These are phyloP conservation scores for Purpureocillium takamizusanense DNA, from an alignment of 2,329 filamentous ascomycete species.

Conservation along the genomic window DNA sequence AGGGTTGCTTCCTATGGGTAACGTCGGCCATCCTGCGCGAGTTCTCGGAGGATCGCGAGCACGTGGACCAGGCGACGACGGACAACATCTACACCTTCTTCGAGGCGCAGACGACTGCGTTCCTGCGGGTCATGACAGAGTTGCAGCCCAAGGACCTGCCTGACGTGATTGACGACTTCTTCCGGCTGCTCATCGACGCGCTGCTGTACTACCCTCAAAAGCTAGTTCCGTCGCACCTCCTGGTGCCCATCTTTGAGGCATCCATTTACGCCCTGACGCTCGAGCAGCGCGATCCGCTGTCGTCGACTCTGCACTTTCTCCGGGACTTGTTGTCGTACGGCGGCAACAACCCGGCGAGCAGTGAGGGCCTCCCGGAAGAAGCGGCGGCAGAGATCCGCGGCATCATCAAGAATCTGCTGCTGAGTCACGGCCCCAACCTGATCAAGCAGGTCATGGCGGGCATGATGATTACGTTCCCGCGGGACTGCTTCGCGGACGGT, in stretches of 20 bases:
- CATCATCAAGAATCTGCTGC: constrained; percentile 64
- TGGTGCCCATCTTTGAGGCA: constrained; percentile 77
- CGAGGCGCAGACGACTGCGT: constrained; percentile 82
- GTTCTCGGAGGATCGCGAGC: constrained; percentile 83
- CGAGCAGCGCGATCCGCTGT: constrained; percentile 84
- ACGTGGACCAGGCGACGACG: constrained; percentile 72
- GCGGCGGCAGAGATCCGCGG: constrained; percentile 62
- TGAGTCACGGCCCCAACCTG: constrained; percentile 63
- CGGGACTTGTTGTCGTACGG: constrained; percentile 88
- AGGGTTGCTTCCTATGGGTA: constrained; percentile 98
- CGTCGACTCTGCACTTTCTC: constrained; percentile 86
- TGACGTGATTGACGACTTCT: constrained; percentile 90
- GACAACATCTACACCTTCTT: constrained; percentile 91
- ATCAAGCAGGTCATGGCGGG: constrained; percentile 87
- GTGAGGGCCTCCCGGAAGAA: constrained; percentile 42
- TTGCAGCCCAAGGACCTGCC: constrained; percentile 67
- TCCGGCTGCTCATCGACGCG: constrained; percentile 84
- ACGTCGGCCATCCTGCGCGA: constrained; percentile 91
- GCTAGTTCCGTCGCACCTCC: constrained; percentile 69
- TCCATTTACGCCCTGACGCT: constrained; percentile 78
- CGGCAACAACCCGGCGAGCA: constrained; percentile 61
- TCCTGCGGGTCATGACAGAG: constrained; percentile 82
- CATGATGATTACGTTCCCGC: constrained; percentile 98
- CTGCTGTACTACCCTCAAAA: constrained; percentile 86
- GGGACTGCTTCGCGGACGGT: constrained; percentile 90